A percentile compares a stretch with the other conserved stretches of the same genome.
Conservation (phyloP, 2,329 filamentous ascomycete species). For the Ophioceras dolichostomum region DNA sequence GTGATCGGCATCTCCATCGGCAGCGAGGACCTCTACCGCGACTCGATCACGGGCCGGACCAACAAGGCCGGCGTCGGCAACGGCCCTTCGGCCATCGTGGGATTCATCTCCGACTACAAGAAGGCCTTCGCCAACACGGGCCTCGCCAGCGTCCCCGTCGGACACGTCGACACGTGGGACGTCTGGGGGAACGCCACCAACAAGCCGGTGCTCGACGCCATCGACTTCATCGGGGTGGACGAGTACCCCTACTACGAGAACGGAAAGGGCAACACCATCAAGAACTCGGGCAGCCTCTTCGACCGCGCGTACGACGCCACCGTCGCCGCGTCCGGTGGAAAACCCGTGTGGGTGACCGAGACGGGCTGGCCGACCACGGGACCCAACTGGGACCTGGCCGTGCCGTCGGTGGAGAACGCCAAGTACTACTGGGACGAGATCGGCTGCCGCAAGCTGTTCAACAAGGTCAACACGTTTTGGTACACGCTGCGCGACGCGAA, state of each 20-base stretch:
- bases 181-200: constrained; percentile 48
- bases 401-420: constrained; percentile 43
- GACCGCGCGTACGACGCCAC: constrained; percentile 31
- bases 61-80: constrained; percentile 51
- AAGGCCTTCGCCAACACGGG: constrained; percentile 35
- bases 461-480: constrained; percentile 45
- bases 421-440: constrained; percentile 51
- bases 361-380: constrained; percentile 46
- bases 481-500: constrained; percentile 50
- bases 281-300: constrained; percentile 42
- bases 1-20: constrained; percentile 55
- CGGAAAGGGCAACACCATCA: constrained; percentile 40
- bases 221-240: constrained; percentile 54
- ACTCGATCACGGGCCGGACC: constrained; percentile 45
- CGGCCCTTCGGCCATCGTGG: constrained; percentile 43
- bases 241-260: constrained; percentile 57
- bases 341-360: constrained; percentile 11
- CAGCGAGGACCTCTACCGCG: constrained; percentile 55
- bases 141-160: constrained; percentile 37
- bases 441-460: constrained; percentile 46
- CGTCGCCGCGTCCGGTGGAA: constrained; percentile 24
- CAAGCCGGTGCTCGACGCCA: constrained; percentile 44
- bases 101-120: constrained; percentile 55
- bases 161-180: constrained; percentile 60
- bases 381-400: constrained; percentile 38